A percentile compares a stretch with the other conserved stretches of the same genome.
Conservation (phyloP, 2,329 filamentous ascomycete species). For the Exophiala sp. region DNA sequence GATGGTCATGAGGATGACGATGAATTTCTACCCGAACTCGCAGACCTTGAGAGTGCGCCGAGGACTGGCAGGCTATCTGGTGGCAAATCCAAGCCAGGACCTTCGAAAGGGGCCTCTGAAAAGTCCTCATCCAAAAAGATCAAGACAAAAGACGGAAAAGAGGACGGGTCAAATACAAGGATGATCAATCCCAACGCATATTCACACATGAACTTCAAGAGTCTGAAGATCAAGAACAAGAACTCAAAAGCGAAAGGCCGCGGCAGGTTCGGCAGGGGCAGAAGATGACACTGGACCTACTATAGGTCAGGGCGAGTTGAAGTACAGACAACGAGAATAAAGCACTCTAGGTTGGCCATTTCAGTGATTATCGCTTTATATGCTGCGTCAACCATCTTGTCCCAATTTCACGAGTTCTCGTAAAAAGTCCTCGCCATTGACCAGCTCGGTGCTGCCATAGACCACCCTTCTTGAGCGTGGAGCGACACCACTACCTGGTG, state of each 20-base stretch:
- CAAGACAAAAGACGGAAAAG: not conserved
- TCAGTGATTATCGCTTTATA: not conserved
- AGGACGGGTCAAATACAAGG: constrained; percentile 24
- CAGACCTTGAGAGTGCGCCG: not conserved
- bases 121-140: not conserved
- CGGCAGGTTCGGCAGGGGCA: constrained; percentile 35
- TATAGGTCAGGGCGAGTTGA: not conserved
- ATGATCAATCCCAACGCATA: constrained; percentile 43
- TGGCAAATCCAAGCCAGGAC: not conserved
- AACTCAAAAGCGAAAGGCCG: constrained; percentile 33
- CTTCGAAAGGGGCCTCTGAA: not conserved
- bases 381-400: constrained; percentile 45
- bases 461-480: constrained; percentile 75
- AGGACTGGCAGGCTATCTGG: not conserved
- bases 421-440: constrained; percentile 62
- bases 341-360: not conserved
- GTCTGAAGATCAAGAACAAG: constrained; percentile 45
- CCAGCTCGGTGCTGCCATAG: constrained; percentile 83
- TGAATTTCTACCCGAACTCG: constrained; percentile 3
- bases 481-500: constrained; percentile 45
- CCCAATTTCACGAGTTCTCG: constrained; percentile 55
- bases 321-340: no score
- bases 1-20: constrained; percentile 2
- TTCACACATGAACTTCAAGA: constrained; percentile 46
- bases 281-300: not conserved